A percentile compares a stretch with the other conserved stretches of the same genome.
These are phyloP conservation scores for Ganoderma meredithae DNA, from an alignment of 1,284 basidiomycete genomes.

Conservation along the genomic window DNA sequence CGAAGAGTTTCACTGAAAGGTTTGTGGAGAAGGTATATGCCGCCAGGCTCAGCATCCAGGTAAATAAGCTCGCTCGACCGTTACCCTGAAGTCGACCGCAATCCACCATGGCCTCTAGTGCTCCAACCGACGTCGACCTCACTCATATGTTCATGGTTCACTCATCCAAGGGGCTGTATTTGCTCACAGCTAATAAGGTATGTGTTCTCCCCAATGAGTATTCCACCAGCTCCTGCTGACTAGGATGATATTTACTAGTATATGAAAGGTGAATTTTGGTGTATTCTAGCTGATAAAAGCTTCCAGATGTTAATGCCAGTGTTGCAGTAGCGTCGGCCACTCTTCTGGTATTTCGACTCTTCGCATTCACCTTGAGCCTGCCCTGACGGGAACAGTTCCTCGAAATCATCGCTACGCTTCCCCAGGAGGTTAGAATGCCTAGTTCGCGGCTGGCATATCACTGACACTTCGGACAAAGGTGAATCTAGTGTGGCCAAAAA, in stretches of 20 bases:
- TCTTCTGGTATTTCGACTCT: neutral
- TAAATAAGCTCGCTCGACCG: neutral
- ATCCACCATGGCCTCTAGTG: neutral
- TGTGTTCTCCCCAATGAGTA: neutral
- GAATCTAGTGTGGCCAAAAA: neutral
- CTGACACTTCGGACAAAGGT: neutral
- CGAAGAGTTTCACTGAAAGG: neutral
- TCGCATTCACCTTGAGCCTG: neutral
- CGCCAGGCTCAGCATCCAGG: neutral
- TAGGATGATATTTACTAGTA: neutral
- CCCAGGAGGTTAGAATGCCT: neutral
- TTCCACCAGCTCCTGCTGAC: neutral
- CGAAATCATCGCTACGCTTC: neutral
- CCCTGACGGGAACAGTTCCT: neutral
- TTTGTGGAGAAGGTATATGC: neutral
- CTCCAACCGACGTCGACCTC: neutral
- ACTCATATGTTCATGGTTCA: neutral
- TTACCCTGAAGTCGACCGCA: neutral
- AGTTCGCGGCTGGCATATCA: too few species aligned
- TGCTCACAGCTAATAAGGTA: neutral
- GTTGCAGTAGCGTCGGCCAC: neutral
- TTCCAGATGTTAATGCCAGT: neutral
- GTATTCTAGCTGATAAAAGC: neutral
- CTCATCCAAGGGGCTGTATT: neutral
- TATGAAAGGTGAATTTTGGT: neutral